Conservation (phyloP, 352 stramenopile genomes). For the Phytophthora syringae region DNA sequence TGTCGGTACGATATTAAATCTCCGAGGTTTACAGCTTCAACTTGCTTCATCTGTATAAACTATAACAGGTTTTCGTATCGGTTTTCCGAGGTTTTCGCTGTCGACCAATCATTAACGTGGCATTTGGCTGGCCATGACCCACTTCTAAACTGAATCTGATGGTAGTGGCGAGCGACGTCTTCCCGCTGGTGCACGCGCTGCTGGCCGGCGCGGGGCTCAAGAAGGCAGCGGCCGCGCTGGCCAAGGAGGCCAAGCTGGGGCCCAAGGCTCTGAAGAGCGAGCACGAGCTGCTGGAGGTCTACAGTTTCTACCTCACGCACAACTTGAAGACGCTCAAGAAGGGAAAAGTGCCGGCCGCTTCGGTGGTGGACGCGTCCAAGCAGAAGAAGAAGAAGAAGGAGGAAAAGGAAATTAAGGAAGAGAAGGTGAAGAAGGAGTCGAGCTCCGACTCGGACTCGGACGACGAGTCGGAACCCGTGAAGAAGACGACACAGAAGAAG, state of each 20-base stretch:
- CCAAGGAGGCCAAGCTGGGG: slow-evolving; percentile 80
- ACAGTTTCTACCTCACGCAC: slow-evolving; percentile 68
- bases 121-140: slow-evolving; percentile 5
- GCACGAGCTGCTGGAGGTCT: slow-evolving; percentile 78
- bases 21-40: neutral
- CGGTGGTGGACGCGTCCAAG: slow-evolving; percentile 60
- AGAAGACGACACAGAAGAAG: slow-evolving; percentile 39
- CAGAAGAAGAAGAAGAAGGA: slow-evolving; percentile 45
- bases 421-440: neutral
- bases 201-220: slow-evolving; percentile 72
- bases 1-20: too few species aligned
- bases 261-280: slow-evolving; percentile 61
- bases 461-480: slow-evolving; percentile 44
- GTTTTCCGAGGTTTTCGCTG: neutral
- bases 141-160: slow-evolving; percentile 14
- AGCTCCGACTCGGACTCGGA: slow-evolving; percentile 62
- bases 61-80: neutral
- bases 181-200: slow-evolving; percentile 76
- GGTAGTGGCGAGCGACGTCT: slow-evolving; percentile 79
- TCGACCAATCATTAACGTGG: neutral
- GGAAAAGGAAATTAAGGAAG: neutral
- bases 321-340: slow-evolving; percentile 57
- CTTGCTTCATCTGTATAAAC: neutral
- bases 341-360: slow-evolving; percentile 56
- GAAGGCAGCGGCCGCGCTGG: slow-evolving; percentile 65